phyloP scores from a whole-genome alignment of 2,329 filamentous ascomycete species.

The Exophiala oligosperma region DNA sequence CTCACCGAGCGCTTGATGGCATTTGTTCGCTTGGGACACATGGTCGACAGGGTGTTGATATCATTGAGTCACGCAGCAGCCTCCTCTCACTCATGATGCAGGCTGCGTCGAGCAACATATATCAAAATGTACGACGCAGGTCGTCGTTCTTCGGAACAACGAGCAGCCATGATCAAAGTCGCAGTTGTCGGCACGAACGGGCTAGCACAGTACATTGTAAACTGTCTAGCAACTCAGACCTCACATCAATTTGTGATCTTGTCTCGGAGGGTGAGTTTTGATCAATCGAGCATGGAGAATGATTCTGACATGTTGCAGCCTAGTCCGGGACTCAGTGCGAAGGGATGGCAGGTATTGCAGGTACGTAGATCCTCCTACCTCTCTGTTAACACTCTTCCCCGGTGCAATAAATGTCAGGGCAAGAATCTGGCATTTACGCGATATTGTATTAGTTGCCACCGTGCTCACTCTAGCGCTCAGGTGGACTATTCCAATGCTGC shows the following conservation, averaged over 20 bases:
- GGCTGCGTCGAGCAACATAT: slow-evolving; percentile 9
- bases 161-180: slow-evolving; percentile 55
- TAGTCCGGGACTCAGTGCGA: slow-evolving; percentile 38
- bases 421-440: no score
- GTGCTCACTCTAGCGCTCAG: not conserved
- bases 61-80: slow-evolving; percentile 13
- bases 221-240: slow-evolving; percentile 60
- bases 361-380: slow-evolving; percentile 5
- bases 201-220: slow-evolving; percentile 58
- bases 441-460: no score
- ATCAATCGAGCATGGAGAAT: not conserved
- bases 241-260: slow-evolving; percentile 70
- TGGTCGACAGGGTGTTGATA: slow-evolving; percentile 6
- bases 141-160: slow-evolving; percentile 4
- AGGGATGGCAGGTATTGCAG: slow-evolving; percentile 63
- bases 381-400: not conserved
- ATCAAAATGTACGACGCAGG: slow-evolving; percentile 9
- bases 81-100: slow-evolving; percentile 11
- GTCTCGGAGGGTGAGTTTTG: slow-evolving; percentile 50
- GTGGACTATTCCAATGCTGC: slow-evolving; percentile 66
- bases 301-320: slow-evolving; percentile 30
- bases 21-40: slow-evolving; percentile 10
- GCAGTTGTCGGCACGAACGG: slow-evolving; percentile 63
- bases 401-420: not conserved
- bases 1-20: slow-evolving; percentile 5